These are phyloP conservation scores for Echium plantagineum DNA, from an alignment of 257 asterid species.

Conservation along the genomic window DNA sequence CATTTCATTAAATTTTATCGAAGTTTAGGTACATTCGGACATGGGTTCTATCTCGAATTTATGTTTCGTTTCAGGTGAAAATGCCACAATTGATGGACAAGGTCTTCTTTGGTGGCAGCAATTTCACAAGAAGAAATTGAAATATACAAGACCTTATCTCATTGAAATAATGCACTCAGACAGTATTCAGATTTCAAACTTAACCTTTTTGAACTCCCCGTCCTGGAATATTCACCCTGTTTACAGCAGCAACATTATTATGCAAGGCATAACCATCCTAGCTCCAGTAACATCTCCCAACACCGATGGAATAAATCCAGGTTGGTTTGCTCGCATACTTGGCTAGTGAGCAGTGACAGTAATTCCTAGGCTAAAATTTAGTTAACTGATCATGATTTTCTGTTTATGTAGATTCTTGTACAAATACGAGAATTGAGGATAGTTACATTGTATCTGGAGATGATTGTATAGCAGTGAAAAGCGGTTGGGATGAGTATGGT, in stretches of 20 bases:
- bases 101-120: conserved; percentile 86
- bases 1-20: neutral
- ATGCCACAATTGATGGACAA: conserved; percentile 83
- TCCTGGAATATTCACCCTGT: conserved; percentile 91
- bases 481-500: conserved; percentile 95
- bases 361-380: too few relatives aligned
- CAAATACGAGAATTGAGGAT: conserved; percentile 72
- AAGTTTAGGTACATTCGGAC: neutral
- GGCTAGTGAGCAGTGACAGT: too few relatives aligned
- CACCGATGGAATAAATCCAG: conserved; percentile 90
- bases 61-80: conserved; percentile 37
- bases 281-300: conserved; percentile 88
- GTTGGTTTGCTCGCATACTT: conserved; percentile 23
- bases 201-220: conserved; percentile 67
- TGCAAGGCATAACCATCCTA: conserved; percentile 67
- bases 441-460: conserved; percentile 72
- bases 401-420: conserved; percentile 50
- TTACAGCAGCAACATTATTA: conserved; percentile 61
- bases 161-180: conserved; percentile 77
- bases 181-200: conserved; percentile 59
- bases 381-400: too few relatives aligned
- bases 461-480: conserved; percentile 74
- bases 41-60: neutral
- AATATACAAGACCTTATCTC: conserved; percentile 75
- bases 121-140: conserved; percentile 62